These are phyloP conservation scores for Acacia confusa DNA, from an alignment of 306 rosid genomes.

Conservation along the genomic window DNA sequence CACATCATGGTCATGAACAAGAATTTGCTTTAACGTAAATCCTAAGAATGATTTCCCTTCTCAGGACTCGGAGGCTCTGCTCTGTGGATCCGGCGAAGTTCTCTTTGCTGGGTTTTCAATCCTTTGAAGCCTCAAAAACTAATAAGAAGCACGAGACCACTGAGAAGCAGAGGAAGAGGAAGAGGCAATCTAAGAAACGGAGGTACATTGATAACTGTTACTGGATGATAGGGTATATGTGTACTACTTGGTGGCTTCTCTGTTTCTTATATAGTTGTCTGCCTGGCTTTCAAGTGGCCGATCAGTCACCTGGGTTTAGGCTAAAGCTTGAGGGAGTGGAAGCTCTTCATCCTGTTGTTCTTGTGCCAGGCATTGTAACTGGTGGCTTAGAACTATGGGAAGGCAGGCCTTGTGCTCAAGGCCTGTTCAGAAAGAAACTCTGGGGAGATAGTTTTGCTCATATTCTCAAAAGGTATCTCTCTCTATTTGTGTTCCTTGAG, in stretches of 20 bases:
- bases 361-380: constrained; percentile 59
- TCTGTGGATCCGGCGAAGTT: neutral
- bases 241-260: constrained; percentile 73
- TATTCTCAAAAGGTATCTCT: constrained; percentile 58
- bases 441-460: constrained; percentile 74
- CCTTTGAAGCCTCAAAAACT: constrained; percentile 22
- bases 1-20: neutral
- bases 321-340: constrained; percentile 53
- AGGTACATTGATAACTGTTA: constrained; percentile 52
- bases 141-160: constrained; percentile 1
- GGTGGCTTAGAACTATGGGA: constrained; percentile 81
- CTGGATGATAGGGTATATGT: constrained; percentile 65
- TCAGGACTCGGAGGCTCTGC: constrained; percentile 42
- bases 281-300: constrained; percentile 49
- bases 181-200: constrained; percentile 45
- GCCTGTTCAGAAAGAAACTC: constrained; percentile 58
- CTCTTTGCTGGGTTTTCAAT: constrained; percentile 34
- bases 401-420: constrained; percentile 75
- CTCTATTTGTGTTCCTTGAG: neutral
- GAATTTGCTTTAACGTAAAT: neutral
- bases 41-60: constrained; percentile 32
- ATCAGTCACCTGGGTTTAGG: constrained; percentile 60
- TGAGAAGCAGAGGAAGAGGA: constrained; percentile 29
- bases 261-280: constrained; percentile 47
- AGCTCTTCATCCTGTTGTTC: constrained; percentile 56